phyloP scores from a whole-genome alignment of 345 rosid genomes.

The Ceriops decandra region DNA sequence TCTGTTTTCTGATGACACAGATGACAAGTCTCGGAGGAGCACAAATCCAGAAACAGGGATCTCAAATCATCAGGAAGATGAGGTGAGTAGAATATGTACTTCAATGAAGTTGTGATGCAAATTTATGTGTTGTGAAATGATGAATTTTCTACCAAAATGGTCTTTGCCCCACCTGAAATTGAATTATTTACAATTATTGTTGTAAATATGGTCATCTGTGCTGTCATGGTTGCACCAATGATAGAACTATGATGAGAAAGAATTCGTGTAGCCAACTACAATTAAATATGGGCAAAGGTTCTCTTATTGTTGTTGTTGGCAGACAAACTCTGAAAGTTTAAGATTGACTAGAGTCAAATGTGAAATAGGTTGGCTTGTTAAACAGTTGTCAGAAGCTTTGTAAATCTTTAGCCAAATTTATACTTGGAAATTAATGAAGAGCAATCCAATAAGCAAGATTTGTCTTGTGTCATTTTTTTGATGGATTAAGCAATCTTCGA shows the following conservation, averaged over 20 bases:
- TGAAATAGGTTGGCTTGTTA: background rate
- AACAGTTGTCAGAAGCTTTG: background rate
- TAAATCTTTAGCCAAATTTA: background rate
- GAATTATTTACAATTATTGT: too few relatives aligned
- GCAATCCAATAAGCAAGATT: background rate
- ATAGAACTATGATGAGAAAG: background rate
- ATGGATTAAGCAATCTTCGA: background rate
- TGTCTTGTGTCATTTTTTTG: background rate
- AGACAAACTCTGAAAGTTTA: too few relatives aligned
- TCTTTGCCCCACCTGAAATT: too few relatives aligned
- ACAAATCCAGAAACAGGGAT: constrained; percentile 53
- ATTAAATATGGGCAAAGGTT: background rate
- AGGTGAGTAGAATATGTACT: constrained; percentile 45
- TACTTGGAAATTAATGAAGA: background rate
- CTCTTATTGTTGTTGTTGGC: too few relatives aligned
- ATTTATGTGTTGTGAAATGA: background rate
- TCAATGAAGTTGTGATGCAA: background rate
- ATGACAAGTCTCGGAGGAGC: constrained; percentile 68
- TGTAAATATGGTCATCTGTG: too few relatives aligned
- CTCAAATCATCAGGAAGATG: constrained; percentile 59
- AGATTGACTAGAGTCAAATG: too few relatives aligned
- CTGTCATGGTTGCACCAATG: background rate
- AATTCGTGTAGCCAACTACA: background rate
- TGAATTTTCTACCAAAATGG: background rate
- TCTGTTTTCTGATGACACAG: constrained; percentile 91